A percentile compares a stretch with the other conserved stretches of the same genome.
Evolutionary conservation across 257 asterid species (phyloP).

Genomic region (Solanum virginianum): DNA sequence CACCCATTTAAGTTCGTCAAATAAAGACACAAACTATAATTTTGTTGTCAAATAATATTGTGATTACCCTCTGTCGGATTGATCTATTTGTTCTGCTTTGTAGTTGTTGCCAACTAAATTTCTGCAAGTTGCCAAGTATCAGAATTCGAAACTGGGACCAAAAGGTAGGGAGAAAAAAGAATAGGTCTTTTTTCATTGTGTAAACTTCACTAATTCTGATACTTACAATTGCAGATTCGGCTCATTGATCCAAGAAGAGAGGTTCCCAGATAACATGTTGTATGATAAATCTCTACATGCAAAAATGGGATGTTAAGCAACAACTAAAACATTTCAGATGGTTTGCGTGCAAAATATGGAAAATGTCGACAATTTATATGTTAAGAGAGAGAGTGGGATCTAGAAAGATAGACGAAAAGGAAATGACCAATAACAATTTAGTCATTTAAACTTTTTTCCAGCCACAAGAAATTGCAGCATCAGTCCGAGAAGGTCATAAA

Average conservation of each 20-base stretch:
- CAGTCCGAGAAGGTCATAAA: not conserved
- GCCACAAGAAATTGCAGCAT: not conserved
- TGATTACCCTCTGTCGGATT: constrained; percentile 37
- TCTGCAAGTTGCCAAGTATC: constrained; percentile 11
- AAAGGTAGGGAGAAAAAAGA: not conserved
- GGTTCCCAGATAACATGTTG: constrained; percentile 59
- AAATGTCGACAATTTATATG: not conserved
- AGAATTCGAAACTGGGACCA: not conserved
- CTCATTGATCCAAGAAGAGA: constrained; percentile 58
- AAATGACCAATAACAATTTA: not conserved
- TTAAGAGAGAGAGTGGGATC: not conserved
- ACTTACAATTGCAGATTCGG: constrained; percentile 42
- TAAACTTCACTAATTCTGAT: not conserved
- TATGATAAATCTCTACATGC: constrained; percentile 57
- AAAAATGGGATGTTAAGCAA: not conserved
- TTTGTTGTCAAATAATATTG: not conserved
- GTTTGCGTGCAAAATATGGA: not conserved
- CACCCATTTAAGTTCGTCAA: not conserved
- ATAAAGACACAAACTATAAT: not conserved
- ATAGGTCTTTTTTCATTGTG: too few species aligned
- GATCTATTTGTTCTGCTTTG: constrained; percentile 15
- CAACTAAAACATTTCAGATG: not conserved
- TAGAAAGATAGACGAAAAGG: not conserved
- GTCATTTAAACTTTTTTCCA: not conserved
- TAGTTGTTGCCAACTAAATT: constrained; percentile 75